Conservation (phyloP, 345 rosid genomes). For the Cardamine resedifolia region DNA sequence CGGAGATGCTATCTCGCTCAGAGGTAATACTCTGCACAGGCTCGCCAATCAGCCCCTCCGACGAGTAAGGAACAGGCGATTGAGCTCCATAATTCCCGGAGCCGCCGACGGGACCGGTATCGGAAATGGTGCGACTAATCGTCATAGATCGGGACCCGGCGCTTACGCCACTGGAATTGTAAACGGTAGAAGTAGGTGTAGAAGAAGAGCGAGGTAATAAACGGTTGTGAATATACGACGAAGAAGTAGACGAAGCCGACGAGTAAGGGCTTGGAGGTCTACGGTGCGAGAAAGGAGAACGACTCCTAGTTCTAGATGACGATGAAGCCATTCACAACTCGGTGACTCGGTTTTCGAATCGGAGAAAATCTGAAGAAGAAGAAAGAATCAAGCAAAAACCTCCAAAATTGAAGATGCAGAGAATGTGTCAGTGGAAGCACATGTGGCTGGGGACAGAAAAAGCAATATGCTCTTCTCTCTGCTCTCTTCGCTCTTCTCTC, state of each 20-base stretch:
- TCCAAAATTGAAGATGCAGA: constrained; percentile 30
- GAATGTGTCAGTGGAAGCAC: constrained; percentile 64
- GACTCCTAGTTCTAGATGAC: constrained; percentile 78
- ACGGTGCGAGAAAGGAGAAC: constrained; percentile 77
- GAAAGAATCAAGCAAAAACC: constrained; percentile 22
- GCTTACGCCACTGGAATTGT: constrained; percentile 54
- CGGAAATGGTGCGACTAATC: constrained; percentile 57
- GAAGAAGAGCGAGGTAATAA: constrained; percentile 76
- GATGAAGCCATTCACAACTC: constrained; percentile 64
- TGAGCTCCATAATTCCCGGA: constrained; percentile 32
- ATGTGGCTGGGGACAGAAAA: constrained; percentile 63
- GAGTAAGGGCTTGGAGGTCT: constrained; percentile 75
- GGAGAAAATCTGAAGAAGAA: constrained; percentile 15
- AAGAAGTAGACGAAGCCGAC: constrained; percentile 62
- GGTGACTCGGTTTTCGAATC: constrained; percentile 33
- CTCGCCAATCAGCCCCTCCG: constrained; percentile 63
- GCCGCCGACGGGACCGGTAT: constrained; percentile 42
- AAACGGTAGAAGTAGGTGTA: constrained; percentile 59
- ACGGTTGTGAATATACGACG: constrained; percentile 57
- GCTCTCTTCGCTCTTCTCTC: background rate
- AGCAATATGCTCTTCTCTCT: constrained; percentile 35
- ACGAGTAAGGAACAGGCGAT: constrained; percentile 46
- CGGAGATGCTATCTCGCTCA: constrained; percentile 83
- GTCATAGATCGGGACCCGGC: constrained; percentile 69
- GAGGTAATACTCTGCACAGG: constrained; percentile 50